Evolutionary conservation across 805 yeast genomes (phyloP), one percentile per base, ranked within the genome.

Genomic region (Yamadazyma sp.): DNA sequence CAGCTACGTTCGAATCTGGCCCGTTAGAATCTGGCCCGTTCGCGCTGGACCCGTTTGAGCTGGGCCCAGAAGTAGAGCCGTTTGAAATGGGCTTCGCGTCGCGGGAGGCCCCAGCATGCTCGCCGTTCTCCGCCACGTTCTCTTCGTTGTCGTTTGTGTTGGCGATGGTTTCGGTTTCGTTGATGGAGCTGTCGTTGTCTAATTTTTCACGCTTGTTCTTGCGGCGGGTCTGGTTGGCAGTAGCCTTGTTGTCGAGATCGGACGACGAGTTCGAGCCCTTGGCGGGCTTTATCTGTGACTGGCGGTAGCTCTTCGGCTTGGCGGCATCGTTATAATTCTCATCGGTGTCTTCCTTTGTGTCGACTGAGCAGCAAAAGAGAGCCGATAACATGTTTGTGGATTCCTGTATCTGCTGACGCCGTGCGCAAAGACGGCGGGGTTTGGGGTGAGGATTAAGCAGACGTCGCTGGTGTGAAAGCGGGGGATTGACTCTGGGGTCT

Each of bases 91-190:
- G 28, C 14, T 5, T 13, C n/a, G 28, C 16, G 26, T 19, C 25
- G 15, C 25, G 25, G 12, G 25, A 19, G 9, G 24, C 25, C 3
- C 31, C 31, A 8, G 33, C 9, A n/a, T n/a, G n/a, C n/a, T n/a
- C n/a, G n/a, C n/a, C n/a, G n/a, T n/a, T n/a, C n/a, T n/a, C n/a
- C n/a, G n/a, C n/a, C n/a, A n/a, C n/a, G n/a, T n/a, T n/a, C 36
- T 35, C 20, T 41, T 35, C 41, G 13, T 44, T 47, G 13, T 41
- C 49, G 25, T 42, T 40, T 6, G 50, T 44, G 47, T 64, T 62
- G 19, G 70, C 62, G 26, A 66, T 62, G 12, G 72, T 67, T 40
- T 64, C 73, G 12, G 71, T 62, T 40, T 67, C 71, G 42, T 63
- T 62, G 14, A 60, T 50, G 4, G 70, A 62, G 37, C 62, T 53